Base-by-base conservation (phyloP, 345 rosid species). In the Reutealis trisperma region DNA sequence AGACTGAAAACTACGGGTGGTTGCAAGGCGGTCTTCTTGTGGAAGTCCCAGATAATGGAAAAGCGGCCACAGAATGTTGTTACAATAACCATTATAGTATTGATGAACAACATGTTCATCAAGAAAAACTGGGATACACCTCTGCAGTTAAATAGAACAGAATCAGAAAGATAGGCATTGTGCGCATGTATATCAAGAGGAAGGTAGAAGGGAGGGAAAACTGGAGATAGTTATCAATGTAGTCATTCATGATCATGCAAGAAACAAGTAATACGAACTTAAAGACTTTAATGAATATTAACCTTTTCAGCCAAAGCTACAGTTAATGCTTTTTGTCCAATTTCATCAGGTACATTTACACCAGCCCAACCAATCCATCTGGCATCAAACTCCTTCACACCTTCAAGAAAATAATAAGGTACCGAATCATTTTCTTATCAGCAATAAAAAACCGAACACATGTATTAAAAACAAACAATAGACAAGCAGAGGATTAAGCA, bases 281-380 rank as follows among this genome's bases (percentile, higher is more conserved):
- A 67, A 73, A 72, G 57, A 62, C 3, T 41, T 15, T 34, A 18
- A 72, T 42, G 13, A 73, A 75, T 42, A 69, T 32, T 67, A 75
- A 88, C 91, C 91, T 86, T 88, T 82, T 86, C 86, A 37, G 90
- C 88, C 67, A 88, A 79, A 72, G 91, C 86, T 82, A 70, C 79
- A 77, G 86, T 85, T 49, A 88, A 76, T 77, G 86, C 68, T 69
- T 44, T 81, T 69, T 85, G 85, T 66, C 91, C 91, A 75, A 74
- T 72, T 63, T 80, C 90, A 82, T 88, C 91, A 70, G 86, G 83
- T 16, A 88, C 91, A 73, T 84, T 87, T 70, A 88, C 91, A 73
- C 91, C 91, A 72, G 91, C 90, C 91, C 90, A 88, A 74, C 91
- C 91, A 79, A 88, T 87, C 91, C 91, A 88, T 70, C 86, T 86